Evolutionary conservation across 192 early-diverging fungal genomes (phyloP).

Genomic region (Entophlyctis luteolus): DNA sequence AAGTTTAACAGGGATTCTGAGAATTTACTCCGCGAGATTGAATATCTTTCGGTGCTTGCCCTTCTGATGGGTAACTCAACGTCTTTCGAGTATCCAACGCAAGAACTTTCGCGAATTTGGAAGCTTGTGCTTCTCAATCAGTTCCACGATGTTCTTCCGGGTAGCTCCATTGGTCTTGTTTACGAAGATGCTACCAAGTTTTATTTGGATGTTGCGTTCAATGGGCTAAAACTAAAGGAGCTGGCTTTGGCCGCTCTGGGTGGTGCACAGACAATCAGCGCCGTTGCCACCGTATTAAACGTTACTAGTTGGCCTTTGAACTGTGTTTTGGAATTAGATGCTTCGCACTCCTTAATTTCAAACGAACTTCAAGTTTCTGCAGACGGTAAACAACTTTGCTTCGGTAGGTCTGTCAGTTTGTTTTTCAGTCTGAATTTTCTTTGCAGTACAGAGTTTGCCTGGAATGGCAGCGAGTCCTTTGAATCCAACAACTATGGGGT

Average conservation of each 20-base stretch:
- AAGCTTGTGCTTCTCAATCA: conserved; percentile 87
- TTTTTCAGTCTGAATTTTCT: background rate
- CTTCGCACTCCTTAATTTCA: conserved; percentile 1
- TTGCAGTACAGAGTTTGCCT: conserved; percentile 8
- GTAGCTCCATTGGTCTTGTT: conserved; percentile 84
- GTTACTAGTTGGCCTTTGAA: conserved; percentile 38
- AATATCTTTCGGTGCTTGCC: conserved; percentile 66
- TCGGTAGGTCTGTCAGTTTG: conserved; percentile 8
- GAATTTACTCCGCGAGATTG: conserved; percentile 77
- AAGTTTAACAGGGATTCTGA: conserved; percentile 82
- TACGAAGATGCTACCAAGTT: conserved; percentile 75
- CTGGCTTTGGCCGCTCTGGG: conserved; percentile 24
- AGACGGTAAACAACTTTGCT: conserved; percentile 13
- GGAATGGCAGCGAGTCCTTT: too few species aligned
- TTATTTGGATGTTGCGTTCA: conserved; percentile 42
- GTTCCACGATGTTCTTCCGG: conserved; percentile 97
- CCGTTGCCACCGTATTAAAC: conserved; percentile 36
- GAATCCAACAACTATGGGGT: too few species aligned
- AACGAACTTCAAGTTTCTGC: conserved; percentile 23
- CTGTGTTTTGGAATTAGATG: background rate
- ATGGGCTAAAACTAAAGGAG: conserved; percentile 31
- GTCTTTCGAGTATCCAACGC: conserved; percentile 61
- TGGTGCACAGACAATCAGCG: background rate
- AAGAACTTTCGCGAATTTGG: conserved; percentile 78
- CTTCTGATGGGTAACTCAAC: background rate